Percentiles rank a stretch among this genome's conserved stretches.
phyloP scores from a whole-genome alignment of 768 basidiomycete species.

The Suillus bovinus region DNA sequence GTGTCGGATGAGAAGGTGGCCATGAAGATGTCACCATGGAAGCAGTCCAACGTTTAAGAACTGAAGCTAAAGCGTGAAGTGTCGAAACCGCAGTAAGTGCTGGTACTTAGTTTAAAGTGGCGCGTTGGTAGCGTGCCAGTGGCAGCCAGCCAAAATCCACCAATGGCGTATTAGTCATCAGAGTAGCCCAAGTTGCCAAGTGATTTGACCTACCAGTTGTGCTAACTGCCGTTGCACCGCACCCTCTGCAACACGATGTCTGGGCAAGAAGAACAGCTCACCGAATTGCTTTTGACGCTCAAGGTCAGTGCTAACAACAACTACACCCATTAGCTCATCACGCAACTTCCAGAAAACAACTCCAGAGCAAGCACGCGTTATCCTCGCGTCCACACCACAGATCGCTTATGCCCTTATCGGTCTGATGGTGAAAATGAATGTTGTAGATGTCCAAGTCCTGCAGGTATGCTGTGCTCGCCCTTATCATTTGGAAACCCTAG shows the following conservation, averaged over 20 bases:
- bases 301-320: slow-evolving; percentile 41
- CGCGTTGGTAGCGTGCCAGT: too few species aligned
- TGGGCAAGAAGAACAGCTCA: slow-evolving; percentile 61
- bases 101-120: neutral
- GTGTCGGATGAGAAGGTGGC: neutral
- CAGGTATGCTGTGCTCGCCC: slow-evolving; percentile 46
- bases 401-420: slow-evolving; percentile 77
- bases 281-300: slow-evolving; percentile 75
- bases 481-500: neutral
- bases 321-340: slow-evolving; percentile 6
- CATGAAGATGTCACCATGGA: neutral
- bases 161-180: slow-evolving; percentile 4
- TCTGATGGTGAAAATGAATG: slow-evolving; percentile 77
- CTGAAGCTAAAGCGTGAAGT: neutral
- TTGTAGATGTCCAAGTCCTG: slow-evolving; percentile 72
- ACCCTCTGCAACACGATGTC: slow-evolving; percentile 41
- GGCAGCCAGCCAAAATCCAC: too few species aligned
- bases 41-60: neutral
- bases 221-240: neutral
- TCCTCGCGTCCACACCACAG: slow-evolving; percentile 71
- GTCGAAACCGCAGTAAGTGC: neutral
- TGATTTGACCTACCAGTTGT: neutral
- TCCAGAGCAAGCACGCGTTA: slow-evolving; percentile 63
- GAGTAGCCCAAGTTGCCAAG: neutral
- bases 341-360: slow-evolving; percentile 61